Conservation (phyloP, 352 stramenopile genomes). For the Phytophthora pistaciae region DNA sequence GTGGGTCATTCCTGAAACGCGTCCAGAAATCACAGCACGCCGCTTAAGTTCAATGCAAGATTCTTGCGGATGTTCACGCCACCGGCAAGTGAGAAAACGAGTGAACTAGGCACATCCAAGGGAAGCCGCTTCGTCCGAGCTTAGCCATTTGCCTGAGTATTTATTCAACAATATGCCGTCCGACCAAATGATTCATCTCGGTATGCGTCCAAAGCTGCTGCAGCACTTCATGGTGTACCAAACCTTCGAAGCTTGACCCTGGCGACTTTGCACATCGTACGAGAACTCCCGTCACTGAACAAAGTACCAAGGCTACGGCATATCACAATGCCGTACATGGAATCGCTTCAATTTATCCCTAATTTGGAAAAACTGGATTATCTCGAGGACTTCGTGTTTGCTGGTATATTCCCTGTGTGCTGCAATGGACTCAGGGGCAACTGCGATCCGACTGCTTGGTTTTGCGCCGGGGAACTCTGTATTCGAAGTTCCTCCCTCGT, state of each 20-base stretch:
- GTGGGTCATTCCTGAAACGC: too few relatives aligned
- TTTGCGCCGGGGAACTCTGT: conserved; percentile 14
- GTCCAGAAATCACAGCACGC: too few relatives aligned
- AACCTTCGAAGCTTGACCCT: conserved; percentile 28
- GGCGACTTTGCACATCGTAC: conserved; percentile 20
- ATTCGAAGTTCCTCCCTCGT: neutral
- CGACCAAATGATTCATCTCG: conserved; percentile 25
- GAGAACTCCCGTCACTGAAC: conserved; percentile 21
- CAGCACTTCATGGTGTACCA: conserved; percentile 13
- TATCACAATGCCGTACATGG: conserved; percentile 15
- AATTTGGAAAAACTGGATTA: conserved; percentile 13
- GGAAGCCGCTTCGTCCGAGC: conserved; percentile 17
- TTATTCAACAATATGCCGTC: conserved; percentile 37
- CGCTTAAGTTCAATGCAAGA: too few relatives aligned
- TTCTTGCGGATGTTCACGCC: too few relatives aligned
- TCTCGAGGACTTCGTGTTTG: conserved; percentile 16
- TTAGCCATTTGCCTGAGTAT: conserved; percentile 11
- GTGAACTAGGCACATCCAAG: conserved; percentile 10
- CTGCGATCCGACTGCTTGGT: conserved; percentile 24
- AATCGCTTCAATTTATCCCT: conserved; percentile 15
- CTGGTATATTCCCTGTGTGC: conserved; percentile 6
- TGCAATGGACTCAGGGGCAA: conserved; percentile 38
- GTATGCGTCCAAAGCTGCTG: conserved; percentile 12
- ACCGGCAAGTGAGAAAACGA: too few relatives aligned
- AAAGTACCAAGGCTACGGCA: conserved; percentile 4